These are phyloP conservation scores for Coffea eugenioides DNA, from an alignment of 257 asterid genomes.

Conservation along the genomic window DNA sequence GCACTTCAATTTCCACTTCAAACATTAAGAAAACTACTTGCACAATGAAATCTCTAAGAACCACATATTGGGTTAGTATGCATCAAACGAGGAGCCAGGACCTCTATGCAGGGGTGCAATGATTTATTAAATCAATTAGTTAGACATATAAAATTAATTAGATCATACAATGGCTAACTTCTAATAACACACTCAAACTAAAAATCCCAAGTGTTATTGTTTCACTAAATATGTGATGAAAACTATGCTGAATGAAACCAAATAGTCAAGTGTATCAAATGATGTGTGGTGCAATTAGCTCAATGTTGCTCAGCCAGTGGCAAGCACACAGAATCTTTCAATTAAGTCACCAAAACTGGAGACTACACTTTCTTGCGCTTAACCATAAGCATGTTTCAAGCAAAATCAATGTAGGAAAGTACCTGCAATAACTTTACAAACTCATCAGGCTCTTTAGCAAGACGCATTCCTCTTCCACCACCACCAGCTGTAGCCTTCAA, in stretches of 20 bases:
- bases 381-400: neutral
- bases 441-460: slow-evolving; percentile 90
- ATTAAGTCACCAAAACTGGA: neutral
- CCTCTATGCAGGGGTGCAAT: no score
- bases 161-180: no score
- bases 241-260: no score
- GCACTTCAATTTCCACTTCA: neutral
- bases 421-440: slow-evolving; percentile 97
- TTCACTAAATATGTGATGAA: no score
- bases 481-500: slow-evolving; percentile 99
- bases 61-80: neutral
- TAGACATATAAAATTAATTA: no score
- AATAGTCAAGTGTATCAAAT: no score
- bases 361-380: neutral
- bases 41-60: neutral
- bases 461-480: slow-evolving; percentile 99
- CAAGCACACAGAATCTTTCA: neutral
- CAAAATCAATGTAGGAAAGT: neutral
- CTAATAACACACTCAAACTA: no score
- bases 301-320: neutral
- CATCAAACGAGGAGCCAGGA: no score
- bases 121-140: no score
- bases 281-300: no score
- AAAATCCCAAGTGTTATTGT: no score
- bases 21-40: neutral